Evolutionary conservation across 1,139 yeast species (phyloP), one percentile per base, ranked within the genome.

Genomic region (Lodderomyces parapsilosis): DNA sequence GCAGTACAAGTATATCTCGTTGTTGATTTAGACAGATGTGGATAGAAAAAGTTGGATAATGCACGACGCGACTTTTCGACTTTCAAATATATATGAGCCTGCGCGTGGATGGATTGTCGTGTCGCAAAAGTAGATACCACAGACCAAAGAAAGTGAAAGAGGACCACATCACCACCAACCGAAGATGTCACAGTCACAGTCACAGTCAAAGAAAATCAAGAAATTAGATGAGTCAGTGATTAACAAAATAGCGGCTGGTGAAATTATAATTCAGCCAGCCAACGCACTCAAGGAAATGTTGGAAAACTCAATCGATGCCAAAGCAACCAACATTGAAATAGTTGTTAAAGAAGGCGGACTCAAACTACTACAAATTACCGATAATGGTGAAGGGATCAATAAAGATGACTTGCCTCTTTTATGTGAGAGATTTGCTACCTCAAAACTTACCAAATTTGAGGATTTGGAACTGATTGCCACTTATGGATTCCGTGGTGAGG

Each of bases 211-310:
- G 22, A 38, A 42, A 40, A 67, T 66, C 36, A 57, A 68, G 55
- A 72, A 77, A 41, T 73, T 89, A 10, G 90, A 83, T 32, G 66
- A 66, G 22, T 58, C 77, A 3, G 98, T 91, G 27, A 87, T 94
- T 42, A 91, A 89, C 60, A 78, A 85, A 47, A 93, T 94, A 23
- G 99, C 99, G 0, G 99, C 99, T 1, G 99, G 99, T 0, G 99
- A 94, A 65, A 89, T 94, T 65, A 88, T 94, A 46, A 78, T 91
- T 28, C 94, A 91, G 6, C 99, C 99, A 0, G 87, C 94, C 2
- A 93, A 93, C 54, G 82, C 84, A 0, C 59, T 79, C 25, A 79
- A 79, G 52, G 84, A 79, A 54, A 57, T 79, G 57, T 57, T 79
- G 37, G 84, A 79, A 51, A 79, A 79, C 55, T 66, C 80, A 6